These are phyloP conservation scores for Termitomyces sp. DNA, from an alignment of 768 basidiomycete genomes.

Conservation along the genomic window DNA sequence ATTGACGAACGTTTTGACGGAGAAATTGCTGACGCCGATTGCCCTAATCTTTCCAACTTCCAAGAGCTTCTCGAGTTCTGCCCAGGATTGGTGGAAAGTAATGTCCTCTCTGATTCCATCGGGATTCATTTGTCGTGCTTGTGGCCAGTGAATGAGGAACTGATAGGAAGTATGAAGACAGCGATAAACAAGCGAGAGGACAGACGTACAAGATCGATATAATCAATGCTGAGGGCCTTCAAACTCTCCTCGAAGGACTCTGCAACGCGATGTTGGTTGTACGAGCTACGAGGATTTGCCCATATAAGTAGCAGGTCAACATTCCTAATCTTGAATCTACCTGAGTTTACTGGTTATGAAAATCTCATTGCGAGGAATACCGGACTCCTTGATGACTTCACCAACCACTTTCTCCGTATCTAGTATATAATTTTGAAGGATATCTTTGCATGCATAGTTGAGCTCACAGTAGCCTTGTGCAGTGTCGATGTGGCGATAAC, in stretches of 20 bases:
- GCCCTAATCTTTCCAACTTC: conserved; percentile 40
- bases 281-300: background rate
- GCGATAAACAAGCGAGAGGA: background rate
- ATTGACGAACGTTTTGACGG: conserved; percentile 41
- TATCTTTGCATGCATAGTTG: too few species aligned
- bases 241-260: conserved; percentile 38
- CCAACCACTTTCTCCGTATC: conserved; percentile 39
- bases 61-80: conserved; percentile 44
- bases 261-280: conserved; percentile 29
- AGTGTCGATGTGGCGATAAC: conserved; percentile 39
- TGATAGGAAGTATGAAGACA: conserved; percentile 9
- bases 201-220: conserved; percentile 39
- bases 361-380: conserved; percentile 41
- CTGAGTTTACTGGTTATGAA: conserved; percentile 48
- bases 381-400: conserved; percentile 38
- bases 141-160: conserved; percentile 52
- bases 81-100: conserved; percentile 41
- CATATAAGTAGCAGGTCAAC: background rate
- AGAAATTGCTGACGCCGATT: conserved; percentile 59
- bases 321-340: conserved; percentile 15
- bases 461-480: conserved; percentile 26
- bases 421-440: background rate
- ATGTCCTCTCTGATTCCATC: conserved; percentile 30
- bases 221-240: conserved; percentile 32
- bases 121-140: conserved; percentile 20